phyloP scores from a whole-genome alignment of 805 yeast genomes.

The Lipomyces oligophaga region DNA sequence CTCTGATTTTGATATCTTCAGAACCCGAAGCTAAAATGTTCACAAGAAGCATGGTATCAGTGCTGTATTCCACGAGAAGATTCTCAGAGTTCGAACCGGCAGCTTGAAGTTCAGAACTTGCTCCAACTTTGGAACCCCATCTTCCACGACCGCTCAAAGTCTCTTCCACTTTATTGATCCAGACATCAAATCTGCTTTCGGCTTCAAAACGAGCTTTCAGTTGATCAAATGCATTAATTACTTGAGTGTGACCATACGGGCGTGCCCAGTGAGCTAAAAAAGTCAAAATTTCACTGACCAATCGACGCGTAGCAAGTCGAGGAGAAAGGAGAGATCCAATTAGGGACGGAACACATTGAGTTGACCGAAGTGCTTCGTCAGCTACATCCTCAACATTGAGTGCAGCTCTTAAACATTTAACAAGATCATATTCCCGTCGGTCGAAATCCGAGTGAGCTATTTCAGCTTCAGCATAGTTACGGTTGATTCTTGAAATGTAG shows the following conservation, averaged over 20 bases:
- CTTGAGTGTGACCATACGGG: conserved; percentile 53
- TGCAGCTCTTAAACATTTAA: conserved; percentile 72
- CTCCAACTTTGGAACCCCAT: conserved; percentile 88
- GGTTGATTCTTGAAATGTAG: conserved; percentile 54
- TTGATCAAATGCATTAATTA: conserved; percentile 50
- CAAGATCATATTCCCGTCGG: conserved; percentile 70
- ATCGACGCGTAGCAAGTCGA: conserved; percentile 66
- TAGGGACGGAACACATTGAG: conserved; percentile 54
- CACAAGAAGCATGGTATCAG: conserved; percentile 65
- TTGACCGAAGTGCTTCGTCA: conserved; percentile 46
- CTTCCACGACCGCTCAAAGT: conserved; percentile 83
- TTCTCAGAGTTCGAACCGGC: conserved; percentile 53
- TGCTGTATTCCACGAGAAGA: conserved; percentile 64
- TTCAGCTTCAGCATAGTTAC: conserved; percentile 34
- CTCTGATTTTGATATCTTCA: conserved; percentile 41
- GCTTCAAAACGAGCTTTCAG: conserved; percentile 41
- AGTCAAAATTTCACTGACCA: conserved; percentile 73
- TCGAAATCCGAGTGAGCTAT: conserved; percentile 54
- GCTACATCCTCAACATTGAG: conserved; percentile 60
- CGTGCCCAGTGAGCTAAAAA: conserved; percentile 48
- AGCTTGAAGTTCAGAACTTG: conserved; percentile 71
- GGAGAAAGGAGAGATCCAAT: conserved; percentile 73
- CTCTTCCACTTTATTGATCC: conserved; percentile 63
- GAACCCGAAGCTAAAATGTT: conserved; percentile 50
- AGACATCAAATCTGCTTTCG: conserved; percentile 58